Evolutionary conservation across 163 green algal species (phyloP), one percentile per base, ranked within the genome.

Genomic region (Chloroidium sp.): DNA sequence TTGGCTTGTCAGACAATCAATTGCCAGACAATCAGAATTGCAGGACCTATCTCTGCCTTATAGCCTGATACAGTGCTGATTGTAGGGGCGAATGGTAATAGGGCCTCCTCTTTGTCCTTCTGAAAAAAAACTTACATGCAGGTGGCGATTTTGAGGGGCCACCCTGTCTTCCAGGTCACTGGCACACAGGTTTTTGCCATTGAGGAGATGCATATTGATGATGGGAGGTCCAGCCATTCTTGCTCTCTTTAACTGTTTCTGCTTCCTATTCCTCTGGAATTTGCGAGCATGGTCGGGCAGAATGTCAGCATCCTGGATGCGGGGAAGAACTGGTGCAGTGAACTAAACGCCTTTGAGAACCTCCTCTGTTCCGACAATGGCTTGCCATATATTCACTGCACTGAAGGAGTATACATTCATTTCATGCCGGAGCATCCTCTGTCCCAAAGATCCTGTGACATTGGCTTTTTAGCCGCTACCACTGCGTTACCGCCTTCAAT

Each of bases 101-200:
- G 36, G 36, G 36, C 36, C 36, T 36, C 36, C 36, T 36, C 36
- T 36, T 36, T 36, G 36, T 36, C 36, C 36, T 36, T 36, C 36
- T 36, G 36, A 36, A 36, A 36, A 36, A 36, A 36, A 36, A 36
- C 36, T 36, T 2, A 6, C 1, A 10, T 79, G 36, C 80, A 88
- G 86, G 88, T 87, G 2, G 88, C 76, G 6, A 61, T 74, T 1
- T 62, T 91, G 60, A 78, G 87, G 10, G 88, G 85, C 64, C 68
- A 84, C 64, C 83, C 83, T 4, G 75, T 92, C 12, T 89, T 82
- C 74, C 80, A 81, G 36, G 81, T 92, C 14, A 88, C 87, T 0
- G 59, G 76, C 62, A 90, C 84, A 4, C 6, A 83, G 67, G 83
- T 92, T 67, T 76, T 91, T 67, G 80, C 83, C 2, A 80, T 82